Evolutionary conservation across 495 filamentous ascomycete genomes (phyloP).

Genomic region (Lophiotrema nucula): DNA sequence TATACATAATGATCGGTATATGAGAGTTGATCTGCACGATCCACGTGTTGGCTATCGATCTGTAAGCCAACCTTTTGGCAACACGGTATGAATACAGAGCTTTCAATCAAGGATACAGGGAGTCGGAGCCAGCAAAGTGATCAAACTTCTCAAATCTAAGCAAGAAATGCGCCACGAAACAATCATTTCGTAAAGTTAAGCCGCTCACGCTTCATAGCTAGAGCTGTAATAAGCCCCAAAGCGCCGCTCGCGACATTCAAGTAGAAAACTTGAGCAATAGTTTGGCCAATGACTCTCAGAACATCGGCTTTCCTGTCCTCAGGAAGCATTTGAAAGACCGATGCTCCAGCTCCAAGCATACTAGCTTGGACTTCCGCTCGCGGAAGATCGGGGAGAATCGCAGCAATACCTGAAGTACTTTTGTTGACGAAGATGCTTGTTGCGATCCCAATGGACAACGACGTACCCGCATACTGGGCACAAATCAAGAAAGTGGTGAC

Average conservation of each 20-base stretch:
- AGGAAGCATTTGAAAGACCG: not conserved
- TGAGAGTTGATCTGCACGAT: too few species aligned
- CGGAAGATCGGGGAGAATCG: not conserved
- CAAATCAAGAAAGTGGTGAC: constrained; percentile 53
- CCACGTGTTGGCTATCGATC: too few species aligned
- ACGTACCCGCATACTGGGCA: constrained; percentile 54
- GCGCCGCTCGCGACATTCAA: not conserved
- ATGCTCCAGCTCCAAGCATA: not conserved
- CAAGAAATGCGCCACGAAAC: too few species aligned
- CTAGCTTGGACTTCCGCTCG: not conserved
- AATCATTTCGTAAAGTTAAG: not conserved
- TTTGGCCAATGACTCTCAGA: not conserved
- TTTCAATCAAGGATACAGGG: too few species aligned
- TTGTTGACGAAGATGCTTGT: constrained; percentile 35
- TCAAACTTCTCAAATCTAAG: too few species aligned
- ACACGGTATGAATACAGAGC: too few species aligned
- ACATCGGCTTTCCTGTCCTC: not conserved
- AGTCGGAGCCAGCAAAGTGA: too few species aligned
- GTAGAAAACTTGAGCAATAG: not conserved
- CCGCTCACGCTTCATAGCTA: not conserved
- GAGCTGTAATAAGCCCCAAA: not conserved
- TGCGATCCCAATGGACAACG: constrained; percentile 53
- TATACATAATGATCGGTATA: too few species aligned
- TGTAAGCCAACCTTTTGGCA: too few species aligned
- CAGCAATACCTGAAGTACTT: not conserved